phyloP scores from a whole-genome alignment of 768 basidiomycete species.

The Suillus spraguei region DNA sequence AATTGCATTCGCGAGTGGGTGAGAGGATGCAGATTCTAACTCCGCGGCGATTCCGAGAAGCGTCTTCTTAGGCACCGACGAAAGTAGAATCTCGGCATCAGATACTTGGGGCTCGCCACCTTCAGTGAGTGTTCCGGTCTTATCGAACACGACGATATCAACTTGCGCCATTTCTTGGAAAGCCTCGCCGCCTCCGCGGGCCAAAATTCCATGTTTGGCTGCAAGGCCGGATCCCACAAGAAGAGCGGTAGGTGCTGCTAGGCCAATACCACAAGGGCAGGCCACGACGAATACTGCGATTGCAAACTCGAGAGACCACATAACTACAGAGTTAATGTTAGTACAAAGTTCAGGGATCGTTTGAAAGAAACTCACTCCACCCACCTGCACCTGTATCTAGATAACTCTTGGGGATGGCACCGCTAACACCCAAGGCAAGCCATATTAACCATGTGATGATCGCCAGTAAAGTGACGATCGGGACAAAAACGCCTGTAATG shows the following conservation, averaged over 20 bases:
- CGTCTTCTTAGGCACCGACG: conserved; percentile 24
- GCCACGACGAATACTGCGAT: conserved; percentile 85
- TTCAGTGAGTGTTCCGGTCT: conserved; percentile 82
- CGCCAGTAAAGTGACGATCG: conserved; percentile 72
- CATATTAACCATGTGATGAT: conserved; percentile 73
- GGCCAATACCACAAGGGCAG: conserved; percentile 85
- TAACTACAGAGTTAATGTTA: conserved; percentile 38
- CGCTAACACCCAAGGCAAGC: conserved; percentile 65
- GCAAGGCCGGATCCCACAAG: conserved; percentile 83
- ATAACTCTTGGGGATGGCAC: conserved; percentile 54
- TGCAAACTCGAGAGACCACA: conserved; percentile 82
- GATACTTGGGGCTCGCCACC: conserved; percentile 67
- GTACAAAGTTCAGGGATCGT: neutral
- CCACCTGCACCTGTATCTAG: conserved; percentile 58
- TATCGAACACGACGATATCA: conserved; percentile 79
- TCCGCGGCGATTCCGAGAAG: conserved; percentile 57
- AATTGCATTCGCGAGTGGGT: conserved; percentile 68
- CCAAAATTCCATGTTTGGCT: conserved; percentile 78
- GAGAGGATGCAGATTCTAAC: conserved; percentile 58
- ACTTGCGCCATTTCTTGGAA: conserved; percentile 81
- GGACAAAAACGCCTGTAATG: conserved; percentile 81
- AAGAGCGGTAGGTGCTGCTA: conserved; percentile 86
- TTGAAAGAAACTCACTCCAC: conserved; percentile 53
- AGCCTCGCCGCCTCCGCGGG: conserved; percentile 86
- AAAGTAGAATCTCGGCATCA: conserved; percentile 42